These are phyloP conservation scores for Chrysochromulina parva DNA, from an alignment of 78 protist species.

Conservation along the genomic window DNA sequence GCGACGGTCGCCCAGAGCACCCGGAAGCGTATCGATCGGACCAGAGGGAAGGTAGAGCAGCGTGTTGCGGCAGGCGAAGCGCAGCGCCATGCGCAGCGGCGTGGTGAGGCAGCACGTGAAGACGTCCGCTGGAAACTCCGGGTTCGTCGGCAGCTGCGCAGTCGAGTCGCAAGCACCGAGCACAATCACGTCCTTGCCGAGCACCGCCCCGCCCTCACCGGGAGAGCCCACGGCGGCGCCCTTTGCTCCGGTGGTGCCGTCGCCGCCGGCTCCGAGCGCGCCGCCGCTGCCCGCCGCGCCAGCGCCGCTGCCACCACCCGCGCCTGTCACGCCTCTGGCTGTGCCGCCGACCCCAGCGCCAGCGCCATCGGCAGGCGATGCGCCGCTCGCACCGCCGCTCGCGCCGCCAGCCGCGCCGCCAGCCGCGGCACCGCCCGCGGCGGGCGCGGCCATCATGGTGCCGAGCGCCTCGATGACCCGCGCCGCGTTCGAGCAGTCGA, in stretches of 20 bases:
- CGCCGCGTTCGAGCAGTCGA: slow-evolving; percentile 96
- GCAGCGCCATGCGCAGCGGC: slow-evolving; percentile 90
- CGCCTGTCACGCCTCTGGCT: background rate
- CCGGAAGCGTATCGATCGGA: slow-evolving; percentile 53
- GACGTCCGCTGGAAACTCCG: slow-evolving; percentile 94
- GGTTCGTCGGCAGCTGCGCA: slow-evolving; percentile 89
- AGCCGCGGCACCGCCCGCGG: background rate
- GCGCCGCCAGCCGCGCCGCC: too few species aligned
- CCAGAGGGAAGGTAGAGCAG: background rate
- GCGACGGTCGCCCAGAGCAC: slow-evolving; percentile 76
- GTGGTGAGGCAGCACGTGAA: slow-evolving; percentile 98
- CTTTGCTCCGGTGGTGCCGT: too few species aligned
- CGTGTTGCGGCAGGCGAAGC: slow-evolving; percentile 24
- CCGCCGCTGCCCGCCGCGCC: too few species aligned
- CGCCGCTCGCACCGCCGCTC: too few species aligned
- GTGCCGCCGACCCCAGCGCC: background rate
- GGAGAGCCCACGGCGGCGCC: too few species aligned
- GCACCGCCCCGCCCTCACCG: too few species aligned
- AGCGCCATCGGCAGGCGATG: background rate
- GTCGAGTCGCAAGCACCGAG: slow-evolving; percentile 90
- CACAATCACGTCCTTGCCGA: slow-evolving; percentile 53
- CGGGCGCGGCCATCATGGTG: background rate
- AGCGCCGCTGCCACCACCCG: too few species aligned
- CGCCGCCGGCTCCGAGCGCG: too few species aligned
- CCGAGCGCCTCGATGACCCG: slow-evolving; percentile 67